phyloP scores from a whole-genome alignment of 1,284 basidiomycete genomes.

The Ustanciosporium gigantosporum region DNA sequence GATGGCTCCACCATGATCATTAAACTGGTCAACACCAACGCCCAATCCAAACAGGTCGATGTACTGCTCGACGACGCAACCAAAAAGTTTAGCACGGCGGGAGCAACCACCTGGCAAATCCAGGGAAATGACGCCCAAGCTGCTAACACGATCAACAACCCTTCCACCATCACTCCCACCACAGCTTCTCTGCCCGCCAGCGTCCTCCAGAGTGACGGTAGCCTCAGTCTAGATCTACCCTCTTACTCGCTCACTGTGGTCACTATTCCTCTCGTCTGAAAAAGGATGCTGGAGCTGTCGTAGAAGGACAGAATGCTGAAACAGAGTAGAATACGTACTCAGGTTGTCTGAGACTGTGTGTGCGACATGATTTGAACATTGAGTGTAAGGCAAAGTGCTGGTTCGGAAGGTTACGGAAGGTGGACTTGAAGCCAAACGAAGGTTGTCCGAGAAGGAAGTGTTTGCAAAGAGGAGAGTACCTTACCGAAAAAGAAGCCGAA shows the following conservation, averaged over 20 bases:
- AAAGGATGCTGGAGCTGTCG: too few species aligned
- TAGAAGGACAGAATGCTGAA: too few species aligned
- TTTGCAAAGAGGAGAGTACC: too few species aligned
- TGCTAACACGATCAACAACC: constrained; percentile 25
- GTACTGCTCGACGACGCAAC: constrained; percentile 8
- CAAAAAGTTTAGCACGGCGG: constrained; percentile 4
- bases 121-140: constrained; percentile 14
- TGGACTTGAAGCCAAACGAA: too few species aligned
- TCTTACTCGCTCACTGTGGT: not conserved
- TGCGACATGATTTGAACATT: too few species aligned
- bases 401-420: too few species aligned
- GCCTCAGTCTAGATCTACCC: not conserved
- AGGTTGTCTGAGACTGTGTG: too few species aligned
- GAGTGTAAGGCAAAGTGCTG: too few species aligned
- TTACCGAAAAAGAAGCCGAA: too few species aligned
- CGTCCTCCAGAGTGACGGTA: not conserved
- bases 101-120: constrained; percentile 25
- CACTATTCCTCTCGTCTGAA: not conserved
- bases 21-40: constrained; percentile 36
- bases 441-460: too few species aligned
- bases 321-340: too few species aligned
- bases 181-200: not conserved
- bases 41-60: constrained; percentile 1
- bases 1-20: constrained; percentile 12
- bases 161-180: constrained; percentile 5